phyloP scores from a whole-genome alignment of 1,284 basidiomycete species.

The Boletus albobrunnescens region DNA sequence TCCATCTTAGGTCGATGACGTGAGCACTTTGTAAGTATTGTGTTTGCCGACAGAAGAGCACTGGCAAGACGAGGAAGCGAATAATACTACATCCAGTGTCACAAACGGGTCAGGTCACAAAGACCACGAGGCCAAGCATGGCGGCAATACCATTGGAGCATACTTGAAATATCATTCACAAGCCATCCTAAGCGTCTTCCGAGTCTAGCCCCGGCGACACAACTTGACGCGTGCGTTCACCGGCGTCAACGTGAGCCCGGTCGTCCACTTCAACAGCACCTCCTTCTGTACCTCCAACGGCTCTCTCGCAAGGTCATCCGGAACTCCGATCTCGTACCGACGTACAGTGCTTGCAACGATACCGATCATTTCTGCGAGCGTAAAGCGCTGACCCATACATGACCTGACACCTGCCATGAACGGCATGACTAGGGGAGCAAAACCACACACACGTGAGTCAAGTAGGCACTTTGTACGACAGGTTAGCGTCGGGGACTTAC shows the following conservation, averaged over 20 bases:
- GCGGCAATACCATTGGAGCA: no score
- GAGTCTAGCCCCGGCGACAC: slow-evolving; percentile 14
- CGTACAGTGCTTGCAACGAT: slow-evolving; percentile 32
- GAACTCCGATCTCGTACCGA: slow-evolving; percentile 31
- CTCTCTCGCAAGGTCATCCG: slow-evolving; percentile 30
- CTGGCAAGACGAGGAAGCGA: no score
- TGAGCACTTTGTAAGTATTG: no score
- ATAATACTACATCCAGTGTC: no score
- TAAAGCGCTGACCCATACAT: slow-evolving; percentile 41
- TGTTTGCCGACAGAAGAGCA: no score
- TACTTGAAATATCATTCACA: no score
- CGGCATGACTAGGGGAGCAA: slow-evolving; percentile 31
- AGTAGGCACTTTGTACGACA: not conserved
- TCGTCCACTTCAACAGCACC: slow-evolving; percentile 30
- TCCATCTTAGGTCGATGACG: no score
- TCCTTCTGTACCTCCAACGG: slow-evolving; percentile 28
- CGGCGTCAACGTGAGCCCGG: slow-evolving; percentile 33
- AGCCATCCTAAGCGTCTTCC: not conserved
- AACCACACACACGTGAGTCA: not conserved
- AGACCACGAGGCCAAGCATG: no score
- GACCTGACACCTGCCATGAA: slow-evolving; percentile 39
- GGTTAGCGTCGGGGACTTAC: not conserved
- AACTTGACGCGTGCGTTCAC: slow-evolving; percentile 23
- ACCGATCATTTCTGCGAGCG: slow-evolving; percentile 26
- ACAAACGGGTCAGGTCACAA: no score